These are phyloP conservation scores for Pythium scleroteichum DNA, from an alignment of 352 stramenopile genomes.

Conservation along the genomic window DNA sequence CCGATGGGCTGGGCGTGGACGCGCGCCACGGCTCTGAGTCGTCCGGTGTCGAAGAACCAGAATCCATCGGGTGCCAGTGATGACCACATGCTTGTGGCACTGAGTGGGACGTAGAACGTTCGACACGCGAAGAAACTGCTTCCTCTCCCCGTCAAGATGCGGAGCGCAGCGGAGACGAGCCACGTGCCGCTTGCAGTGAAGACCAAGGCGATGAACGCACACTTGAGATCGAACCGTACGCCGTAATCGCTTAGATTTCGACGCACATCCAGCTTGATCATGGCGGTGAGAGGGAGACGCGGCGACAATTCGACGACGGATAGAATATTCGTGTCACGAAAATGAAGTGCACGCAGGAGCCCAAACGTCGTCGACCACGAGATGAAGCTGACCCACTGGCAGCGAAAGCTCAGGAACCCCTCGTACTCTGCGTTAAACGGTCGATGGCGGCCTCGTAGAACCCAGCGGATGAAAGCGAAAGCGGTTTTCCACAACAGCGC, in stretches of 20 bases:
- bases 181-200: not conserved
- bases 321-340: slow-evolving; percentile 23
- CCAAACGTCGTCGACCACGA: slow-evolving; percentile 23
- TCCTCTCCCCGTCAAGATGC: not conserved
- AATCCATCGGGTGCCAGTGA: not conserved
- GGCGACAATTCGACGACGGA: slow-evolving; percentile 3
- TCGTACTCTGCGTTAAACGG: not conserved
- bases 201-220: not conserved
- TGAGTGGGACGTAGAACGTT: slow-evolving; percentile 28
- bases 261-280: not conserved
- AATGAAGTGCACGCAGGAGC: slow-evolving; percentile 9
- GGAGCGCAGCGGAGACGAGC: not conserved
- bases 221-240: slow-evolving; percentile 17
- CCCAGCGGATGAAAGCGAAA: not conserved
- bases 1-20: not conserved
- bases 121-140: slow-evolving; percentile 11
- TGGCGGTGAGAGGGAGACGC: not conserved
- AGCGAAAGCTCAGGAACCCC: slow-evolving; percentile 19
- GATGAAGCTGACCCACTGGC: slow-evolving; percentile 8
- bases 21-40: not conserved
- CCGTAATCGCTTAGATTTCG: slow-evolving; percentile 10
- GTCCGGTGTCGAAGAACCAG: slow-evolving; percentile 6
- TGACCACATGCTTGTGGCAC: slow-evolving; percentile 25
- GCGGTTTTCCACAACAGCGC: slow-evolving; percentile 25
- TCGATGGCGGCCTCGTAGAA: not conserved